phyloP scores from a whole-genome alignment of 495 filamentous ascomycete genomes.

The Penicillium chermesinum region DNA sequence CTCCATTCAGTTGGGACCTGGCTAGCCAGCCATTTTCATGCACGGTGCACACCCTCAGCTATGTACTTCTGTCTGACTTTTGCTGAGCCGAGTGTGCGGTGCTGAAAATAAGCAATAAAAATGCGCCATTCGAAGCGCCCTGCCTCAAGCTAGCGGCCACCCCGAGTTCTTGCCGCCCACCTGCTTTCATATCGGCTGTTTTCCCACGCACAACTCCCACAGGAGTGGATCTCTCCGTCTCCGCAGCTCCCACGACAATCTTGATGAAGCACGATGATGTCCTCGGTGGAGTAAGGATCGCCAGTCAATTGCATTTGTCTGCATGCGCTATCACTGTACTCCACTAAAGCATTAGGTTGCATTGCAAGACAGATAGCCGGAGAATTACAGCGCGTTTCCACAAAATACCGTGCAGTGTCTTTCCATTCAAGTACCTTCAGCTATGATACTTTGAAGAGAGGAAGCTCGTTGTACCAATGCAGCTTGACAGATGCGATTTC shows the following conservation, averaged over 20 bases:
- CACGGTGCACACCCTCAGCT: not conserved
- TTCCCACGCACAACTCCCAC: too few species aligned
- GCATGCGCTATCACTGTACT: too few species aligned
- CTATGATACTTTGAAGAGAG: too few species aligned
- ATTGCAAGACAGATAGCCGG: too few species aligned
- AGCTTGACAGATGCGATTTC: too few species aligned
- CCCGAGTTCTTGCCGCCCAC: not conserved
- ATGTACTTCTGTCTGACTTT: not conserved
- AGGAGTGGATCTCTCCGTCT: too few species aligned
- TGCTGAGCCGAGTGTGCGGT: not conserved
- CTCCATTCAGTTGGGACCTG: not conserved
- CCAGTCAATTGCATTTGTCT: constrained; percentile 1
- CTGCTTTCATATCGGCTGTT: not conserved
- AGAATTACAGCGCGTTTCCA: too few species aligned
- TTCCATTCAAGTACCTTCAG: too few species aligned
- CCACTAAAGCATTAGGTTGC: too few species aligned
- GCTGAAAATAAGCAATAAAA: not conserved
- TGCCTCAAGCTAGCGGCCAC: not conserved
- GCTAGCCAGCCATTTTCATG: constrained; percentile 14
- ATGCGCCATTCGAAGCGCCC: not conserved
- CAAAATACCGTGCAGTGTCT: too few species aligned
- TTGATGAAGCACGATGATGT: constrained; percentile 3
- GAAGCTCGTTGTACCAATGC: too few species aligned
- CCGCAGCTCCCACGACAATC: too few species aligned
- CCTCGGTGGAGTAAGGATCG: constrained; percentile 7